phyloP scores from a whole-genome alignment of 2,329 filamentous ascomycete genomes.

The Monascus ruber region DNA sequence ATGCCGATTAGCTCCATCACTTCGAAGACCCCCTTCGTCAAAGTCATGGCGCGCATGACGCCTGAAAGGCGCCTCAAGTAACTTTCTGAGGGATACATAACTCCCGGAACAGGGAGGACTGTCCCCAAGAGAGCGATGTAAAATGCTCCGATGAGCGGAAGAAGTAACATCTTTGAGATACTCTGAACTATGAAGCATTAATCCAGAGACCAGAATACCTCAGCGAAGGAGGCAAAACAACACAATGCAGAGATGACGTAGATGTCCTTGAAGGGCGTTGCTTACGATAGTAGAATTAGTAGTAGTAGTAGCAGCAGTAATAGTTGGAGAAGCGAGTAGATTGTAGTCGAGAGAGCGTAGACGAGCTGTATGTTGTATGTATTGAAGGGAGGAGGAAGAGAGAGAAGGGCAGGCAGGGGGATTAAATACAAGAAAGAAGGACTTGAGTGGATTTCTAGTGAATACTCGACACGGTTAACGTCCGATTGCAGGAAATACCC shows the following conservation, averaged over 20 bases:
- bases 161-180: conserved; percentile 8
- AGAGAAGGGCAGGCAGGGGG: conserved; percentile 1
- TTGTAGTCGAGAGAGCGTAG: conserved; percentile 2
- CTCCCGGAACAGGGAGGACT: conserved; percentile 10
- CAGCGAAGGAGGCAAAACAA: background rate
- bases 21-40: conserved; percentile 8
- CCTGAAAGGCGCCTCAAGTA: conserved; percentile 8
- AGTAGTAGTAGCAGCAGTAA: background rate
- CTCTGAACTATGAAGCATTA: background rate
- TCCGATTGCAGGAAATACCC: conserved; percentile 1
- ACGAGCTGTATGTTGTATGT: background rate
- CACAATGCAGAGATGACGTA: conserved; percentile 1
- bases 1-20: conserved; percentile 4
- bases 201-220: background rate
- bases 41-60: conserved; percentile 6
- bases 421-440: conserved; percentile 1
- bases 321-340: background rate
- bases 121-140: conserved; percentile 14
- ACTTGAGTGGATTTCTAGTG: conserved; percentile 1
- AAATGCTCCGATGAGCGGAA: conserved; percentile 11
- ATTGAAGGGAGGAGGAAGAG: background rate
- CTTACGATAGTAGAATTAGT: conserved; percentile 1
- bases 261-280: conserved; percentile 2
- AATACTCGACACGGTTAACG: background rate
- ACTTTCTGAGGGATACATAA: conserved; percentile 9